Evolutionary conservation across 75 land plant species (phyloP).

Genomic region (Cupressus sempervirens): DNA sequence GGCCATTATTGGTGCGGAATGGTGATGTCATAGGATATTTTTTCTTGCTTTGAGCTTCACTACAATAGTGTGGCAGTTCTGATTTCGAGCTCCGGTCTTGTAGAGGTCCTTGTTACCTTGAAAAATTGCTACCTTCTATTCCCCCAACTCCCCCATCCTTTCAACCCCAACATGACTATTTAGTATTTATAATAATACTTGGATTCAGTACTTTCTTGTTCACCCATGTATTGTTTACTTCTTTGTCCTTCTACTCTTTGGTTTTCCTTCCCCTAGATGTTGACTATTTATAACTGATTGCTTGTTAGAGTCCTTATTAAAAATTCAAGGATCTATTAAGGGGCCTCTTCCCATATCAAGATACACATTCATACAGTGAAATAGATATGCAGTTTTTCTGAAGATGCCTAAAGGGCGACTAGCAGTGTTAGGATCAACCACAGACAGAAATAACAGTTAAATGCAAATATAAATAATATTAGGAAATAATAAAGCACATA

Average conservation of each 20-base stretch:
- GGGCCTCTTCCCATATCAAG: too few relatives aligned
- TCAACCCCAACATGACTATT: background rate
- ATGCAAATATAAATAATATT: too few relatives aligned
- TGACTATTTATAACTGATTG: background rate
- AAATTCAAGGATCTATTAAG: too few relatives aligned
- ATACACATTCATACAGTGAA: too few relatives aligned
- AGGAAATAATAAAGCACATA: too few relatives aligned
- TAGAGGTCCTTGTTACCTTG: background rate
- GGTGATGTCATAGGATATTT: background rate
- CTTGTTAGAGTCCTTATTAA: background rate
- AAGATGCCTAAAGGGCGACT: too few relatives aligned
- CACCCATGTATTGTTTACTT: background rate
- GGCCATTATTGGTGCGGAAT: background rate
- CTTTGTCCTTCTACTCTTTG: background rate
- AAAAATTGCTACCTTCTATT: background rate
- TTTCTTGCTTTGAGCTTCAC: background rate
- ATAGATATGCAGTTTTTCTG: too few relatives aligned
- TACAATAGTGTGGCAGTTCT: background rate
- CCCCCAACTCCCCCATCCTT: too few relatives aligned
- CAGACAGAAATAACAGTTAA: too few relatives aligned
- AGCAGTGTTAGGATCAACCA: too few relatives aligned
- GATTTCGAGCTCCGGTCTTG: background rate
- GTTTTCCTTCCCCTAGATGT: background rate
- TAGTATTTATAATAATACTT: background rate
- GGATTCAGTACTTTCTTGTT: background rate